These are phyloP conservation scores for Fusarium kyushuense DNA, from an alignment of 2,329 filamentous ascomycete species.

Conservation along the genomic window DNA sequence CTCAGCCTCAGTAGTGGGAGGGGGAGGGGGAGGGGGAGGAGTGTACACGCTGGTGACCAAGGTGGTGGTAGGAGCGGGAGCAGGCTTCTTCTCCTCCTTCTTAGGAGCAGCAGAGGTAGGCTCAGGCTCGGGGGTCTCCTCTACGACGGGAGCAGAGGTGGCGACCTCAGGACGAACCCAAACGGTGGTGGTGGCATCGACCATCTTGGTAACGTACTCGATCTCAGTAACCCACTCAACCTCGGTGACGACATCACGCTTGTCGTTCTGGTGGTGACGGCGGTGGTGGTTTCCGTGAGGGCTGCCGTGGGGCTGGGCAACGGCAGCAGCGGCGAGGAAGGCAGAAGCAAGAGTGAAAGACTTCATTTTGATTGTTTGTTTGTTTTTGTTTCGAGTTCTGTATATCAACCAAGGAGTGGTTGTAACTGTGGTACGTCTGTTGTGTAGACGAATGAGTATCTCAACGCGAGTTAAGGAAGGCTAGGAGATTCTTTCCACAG, in stretches of 20 bases:
- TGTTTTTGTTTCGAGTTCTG: slow-evolving; percentile 32
- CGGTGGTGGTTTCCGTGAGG: slow-evolving; percentile 54
- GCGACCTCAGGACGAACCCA: slow-evolving; percentile 55
- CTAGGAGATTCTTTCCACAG: slow-evolving; percentile 47
- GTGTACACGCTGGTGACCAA: slow-evolving; percentile 37
- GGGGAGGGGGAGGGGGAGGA: slow-evolving; percentile 41
- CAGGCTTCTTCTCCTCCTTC: slow-evolving; percentile 40
- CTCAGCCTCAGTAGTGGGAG: slow-evolving; percentile 28
- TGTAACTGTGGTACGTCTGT: slow-evolving; percentile 41
- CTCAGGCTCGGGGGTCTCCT: slow-evolving; percentile 30
- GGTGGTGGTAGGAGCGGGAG: slow-evolving; percentile 40
- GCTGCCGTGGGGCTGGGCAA: slow-evolving; percentile 61
- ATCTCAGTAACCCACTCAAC: slow-evolving; percentile 65
- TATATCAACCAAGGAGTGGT: slow-evolving; percentile 38
- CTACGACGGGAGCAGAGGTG: slow-evolving; percentile 39
- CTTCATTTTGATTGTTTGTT: slow-evolving; percentile 57
- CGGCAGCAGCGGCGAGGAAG: slow-evolving; percentile 56
- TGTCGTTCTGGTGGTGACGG: slow-evolving; percentile 54
- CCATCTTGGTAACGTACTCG: slow-evolving; percentile 59
- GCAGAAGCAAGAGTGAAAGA: slow-evolving; percentile 50
- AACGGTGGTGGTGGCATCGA: slow-evolving; percentile 63
- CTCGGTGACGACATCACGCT: slow-evolving; percentile 60
- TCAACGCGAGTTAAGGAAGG: slow-evolving; percentile 42
- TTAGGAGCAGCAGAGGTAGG: slow-evolving; percentile 27
- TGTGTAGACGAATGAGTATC: slow-evolving; percentile 41